These are phyloP conservation scores for Cornus suecica DNA, from an alignment of 148 eudicot species.

Conservation along the genomic window DNA sequence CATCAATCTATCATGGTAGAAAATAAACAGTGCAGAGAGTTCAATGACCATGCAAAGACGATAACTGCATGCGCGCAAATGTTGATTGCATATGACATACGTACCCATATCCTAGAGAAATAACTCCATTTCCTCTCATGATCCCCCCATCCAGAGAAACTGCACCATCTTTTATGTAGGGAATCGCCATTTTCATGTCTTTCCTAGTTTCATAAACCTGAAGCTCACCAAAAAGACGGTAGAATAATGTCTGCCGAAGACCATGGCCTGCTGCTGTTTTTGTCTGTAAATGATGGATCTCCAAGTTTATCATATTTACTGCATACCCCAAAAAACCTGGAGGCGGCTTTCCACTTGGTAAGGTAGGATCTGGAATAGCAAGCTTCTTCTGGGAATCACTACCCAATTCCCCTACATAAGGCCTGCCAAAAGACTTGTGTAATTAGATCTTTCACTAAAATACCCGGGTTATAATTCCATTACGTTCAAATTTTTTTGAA, in stretches of 20 bases:
- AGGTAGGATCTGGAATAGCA: slow-evolving; percentile 34
- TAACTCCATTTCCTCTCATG: slow-evolving; percentile 45
- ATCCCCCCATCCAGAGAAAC: slow-evolving; percentile 74
- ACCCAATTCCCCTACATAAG: slow-evolving; percentile 20
- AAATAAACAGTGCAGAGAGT: background rate
- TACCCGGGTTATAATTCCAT: no score
- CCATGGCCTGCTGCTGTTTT: slow-evolving; percentile 39
- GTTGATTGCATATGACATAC: background rate
- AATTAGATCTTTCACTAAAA: background rate
- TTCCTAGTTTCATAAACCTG: slow-evolving; percentile 60
- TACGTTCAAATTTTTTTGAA: no score
- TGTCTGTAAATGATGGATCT: slow-evolving; percentile 19
- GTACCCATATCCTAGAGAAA: slow-evolving; percentile 45
- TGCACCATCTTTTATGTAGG: slow-evolving; percentile 48
- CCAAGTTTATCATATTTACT: slow-evolving; percentile 51
- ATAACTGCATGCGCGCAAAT: background rate
- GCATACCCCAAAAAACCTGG: slow-evolving; percentile 65
- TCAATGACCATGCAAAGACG: background rate
- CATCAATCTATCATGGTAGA: no score
- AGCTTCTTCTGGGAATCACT: slow-evolving; percentile 41
- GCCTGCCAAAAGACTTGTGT: slow-evolving; percentile 26
- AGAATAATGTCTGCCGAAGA: slow-evolving; percentile 69
- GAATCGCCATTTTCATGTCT: slow-evolving; percentile 40
- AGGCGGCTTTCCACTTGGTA: slow-evolving; percentile 41
- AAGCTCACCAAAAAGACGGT: slow-evolving; percentile 60